Evolutionary conservation across 495 filamentous ascomycete genomes (phyloP), one percentile per base, ranked within the genome.

Genomic region (Glarea lozoyensis): DNA sequence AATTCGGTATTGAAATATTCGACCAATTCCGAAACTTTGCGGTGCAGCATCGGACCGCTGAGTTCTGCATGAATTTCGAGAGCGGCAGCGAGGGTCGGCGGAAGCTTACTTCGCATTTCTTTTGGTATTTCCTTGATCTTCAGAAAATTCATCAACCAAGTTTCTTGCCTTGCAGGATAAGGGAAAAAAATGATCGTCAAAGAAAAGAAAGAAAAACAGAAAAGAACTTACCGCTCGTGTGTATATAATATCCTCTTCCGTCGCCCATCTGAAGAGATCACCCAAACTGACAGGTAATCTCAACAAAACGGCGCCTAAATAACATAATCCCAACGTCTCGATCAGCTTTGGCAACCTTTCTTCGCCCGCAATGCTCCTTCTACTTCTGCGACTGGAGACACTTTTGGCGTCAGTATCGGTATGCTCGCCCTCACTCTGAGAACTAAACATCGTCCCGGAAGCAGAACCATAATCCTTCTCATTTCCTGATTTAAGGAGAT

Each of bases 1-100:
- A 84, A 89, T 20, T 82, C 75, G 33, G 65, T 62, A 35, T 75
- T 64, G 54, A 83, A 86, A 10, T 77, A 70, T n/a, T 76, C 48
- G 10, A 75, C 64, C 36, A 88, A 48, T 13, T 79, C 68, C 37
- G 73, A 62, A 2, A 88, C 70, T 1, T 72, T 63, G 16, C 63
- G 58, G 51, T 94, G 82, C 22, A 98, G 62, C 38, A 72, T 60
- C 15, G 81, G 70, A 2, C 69, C 57, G 36, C 68, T 63, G 7
- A 52, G 49, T 48, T 65, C 53, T 66, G 79, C 67, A 55, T 60
- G 57, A 42, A 78, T 63, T 24, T 82, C 75, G 10, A 92, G 57
- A 9, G 74, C 64, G 11, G 49, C 57, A 33, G 76, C 62, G 46
- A 78, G 81, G 48, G 75, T 68, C 34, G 67, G 64, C 2, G 79